A percentile compares a stretch with the other conserved stretches of the same genome.
phyloP scores from a whole-genome alignment of 2,329 filamentous ascomycete genomes.

The Clonostachys sp. region DNA sequence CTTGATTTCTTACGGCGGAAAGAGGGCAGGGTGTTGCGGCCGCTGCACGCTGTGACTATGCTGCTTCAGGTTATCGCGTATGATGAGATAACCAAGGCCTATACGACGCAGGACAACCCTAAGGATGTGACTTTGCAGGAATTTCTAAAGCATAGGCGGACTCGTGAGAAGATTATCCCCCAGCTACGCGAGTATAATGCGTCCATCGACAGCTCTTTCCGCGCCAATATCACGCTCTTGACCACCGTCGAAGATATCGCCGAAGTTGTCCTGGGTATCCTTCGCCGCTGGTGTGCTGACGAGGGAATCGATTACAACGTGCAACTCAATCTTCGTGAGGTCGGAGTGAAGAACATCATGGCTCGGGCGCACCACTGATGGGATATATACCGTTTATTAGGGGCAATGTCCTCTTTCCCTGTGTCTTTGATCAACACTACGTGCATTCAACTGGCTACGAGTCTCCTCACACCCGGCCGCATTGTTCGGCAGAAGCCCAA shows the following conservation, averaged over 20 bases:
- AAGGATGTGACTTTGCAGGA: conserved; percentile 1
- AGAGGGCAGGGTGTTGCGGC: conserved; percentile 29
- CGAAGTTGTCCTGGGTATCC: conserved; percentile 26
- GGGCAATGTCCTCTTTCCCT: too few relatives aligned
- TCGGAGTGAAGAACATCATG: not conserved
- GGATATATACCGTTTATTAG: too few relatives aligned
- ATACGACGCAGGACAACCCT: conserved; percentile 9
- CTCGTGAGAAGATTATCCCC: conserved; percentile 5
- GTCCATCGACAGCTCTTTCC: conserved; percentile 10
- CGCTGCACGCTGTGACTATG: conserved; percentile 34
- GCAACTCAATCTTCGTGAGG: not conserved
- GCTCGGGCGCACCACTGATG: too few relatives aligned
- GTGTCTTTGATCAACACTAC: too few relatives aligned
- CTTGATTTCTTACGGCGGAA: conserved; percentile 30
- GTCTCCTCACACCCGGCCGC: too few relatives aligned
- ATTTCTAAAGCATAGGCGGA: conserved; percentile 2
- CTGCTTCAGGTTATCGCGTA: conserved; percentile 38
- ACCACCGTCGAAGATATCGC: conserved; percentile 38
- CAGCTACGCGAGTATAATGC: conserved; percentile 5
- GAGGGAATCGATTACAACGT: conserved; percentile 35
- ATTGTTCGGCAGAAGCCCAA: too few relatives aligned
- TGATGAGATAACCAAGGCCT: conserved; percentile 32
- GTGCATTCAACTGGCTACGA: too few relatives aligned
- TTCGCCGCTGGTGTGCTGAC: conserved; percentile 36
- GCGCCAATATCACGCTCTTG: conserved; percentile 31